Conservation (phyloP, 306 rosid species). For the Vachellia pachyceras region DNA sequence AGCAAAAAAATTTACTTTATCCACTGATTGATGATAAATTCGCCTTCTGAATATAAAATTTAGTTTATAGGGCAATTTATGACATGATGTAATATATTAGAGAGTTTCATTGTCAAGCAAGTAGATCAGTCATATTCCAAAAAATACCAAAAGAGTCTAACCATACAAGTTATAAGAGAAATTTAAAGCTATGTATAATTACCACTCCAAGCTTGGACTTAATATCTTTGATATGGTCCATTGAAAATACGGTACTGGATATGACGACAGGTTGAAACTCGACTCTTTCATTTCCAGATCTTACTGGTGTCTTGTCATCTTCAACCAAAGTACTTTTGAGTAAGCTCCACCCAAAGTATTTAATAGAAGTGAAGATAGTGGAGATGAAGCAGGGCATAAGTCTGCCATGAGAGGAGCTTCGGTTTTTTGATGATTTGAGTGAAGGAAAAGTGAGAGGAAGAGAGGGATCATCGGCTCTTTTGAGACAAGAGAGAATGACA, state of each 20-base stretch:
- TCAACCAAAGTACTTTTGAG: slow-evolving; percentile 12
- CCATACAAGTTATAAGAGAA: no score
- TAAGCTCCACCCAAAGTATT: slow-evolving; percentile 27
- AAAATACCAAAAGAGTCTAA: no score
- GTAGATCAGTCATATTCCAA: no score
- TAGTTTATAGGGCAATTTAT: no score
- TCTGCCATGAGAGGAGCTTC: background rate
- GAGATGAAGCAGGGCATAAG: background rate
- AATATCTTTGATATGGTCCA: slow-evolving; percentile 39
- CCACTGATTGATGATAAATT: no score
- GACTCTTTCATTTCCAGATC: slow-evolving; percentile 34
- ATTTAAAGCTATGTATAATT: background rate
- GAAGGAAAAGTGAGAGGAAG: background rate
- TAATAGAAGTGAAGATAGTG: background rate
- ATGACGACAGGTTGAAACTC: background rate
- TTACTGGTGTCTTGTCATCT: slow-evolving; percentile 48
- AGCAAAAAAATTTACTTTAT: background rate
- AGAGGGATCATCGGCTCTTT: slow-evolving; percentile 15
- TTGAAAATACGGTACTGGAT: background rate
- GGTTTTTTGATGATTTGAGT: slow-evolving; percentile 1
- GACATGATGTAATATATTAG: no score
- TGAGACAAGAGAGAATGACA: slow-evolving; percentile 16
- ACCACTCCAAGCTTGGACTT: slow-evolving; percentile 41
- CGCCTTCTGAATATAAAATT: no score
- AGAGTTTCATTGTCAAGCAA: no score